phyloP scores from a whole-genome alignment of 805 yeast species.

The Maudiozyma barnettii region DNA sequence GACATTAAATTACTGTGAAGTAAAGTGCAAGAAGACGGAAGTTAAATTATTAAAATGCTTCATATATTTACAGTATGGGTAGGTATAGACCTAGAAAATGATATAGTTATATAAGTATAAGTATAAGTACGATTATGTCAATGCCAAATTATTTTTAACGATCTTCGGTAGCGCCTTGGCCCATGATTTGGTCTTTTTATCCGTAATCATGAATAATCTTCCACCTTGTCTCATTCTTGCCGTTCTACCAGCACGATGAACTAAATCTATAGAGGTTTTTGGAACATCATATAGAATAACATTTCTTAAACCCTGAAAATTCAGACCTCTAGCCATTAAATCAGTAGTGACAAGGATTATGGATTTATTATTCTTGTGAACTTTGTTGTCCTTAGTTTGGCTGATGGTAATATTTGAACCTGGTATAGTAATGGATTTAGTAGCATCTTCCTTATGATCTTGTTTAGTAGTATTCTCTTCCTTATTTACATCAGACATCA shows the following conservation, averaged over 20 bases:
- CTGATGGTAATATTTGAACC: slow-evolving; percentile 28
- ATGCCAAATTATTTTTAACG: slow-evolving; percentile 39
- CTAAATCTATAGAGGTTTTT: slow-evolving; percentile 68
- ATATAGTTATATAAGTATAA: background rate
- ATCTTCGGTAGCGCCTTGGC: slow-evolving; percentile 71
- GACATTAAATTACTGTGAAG: too few relatives aligned
- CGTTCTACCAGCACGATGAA: slow-evolving; percentile 90
- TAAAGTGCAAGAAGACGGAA: too few relatives aligned
- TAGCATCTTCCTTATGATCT: background rate
- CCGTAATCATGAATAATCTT: slow-evolving; percentile 71
- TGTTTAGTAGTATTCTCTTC: background rate
- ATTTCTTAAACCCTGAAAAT: slow-evolving; percentile 72
- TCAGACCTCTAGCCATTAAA: slow-evolving; percentile 80
- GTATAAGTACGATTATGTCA: slow-evolving; percentile 13
- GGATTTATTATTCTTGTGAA: slow-evolving; percentile 1
- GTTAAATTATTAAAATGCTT: background rate
- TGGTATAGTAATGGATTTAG: slow-evolving; percentile 14
- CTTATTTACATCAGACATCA: slow-evolving; percentile 24
- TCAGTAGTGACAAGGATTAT: slow-evolving; percentile 76
- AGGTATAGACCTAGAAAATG: background rate
- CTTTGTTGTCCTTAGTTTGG: background rate
- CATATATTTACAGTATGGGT: background rate
- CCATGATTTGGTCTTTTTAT: slow-evolving; percentile 63
- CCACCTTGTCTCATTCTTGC: slow-evolving; percentile 89
- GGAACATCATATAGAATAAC: slow-evolving; percentile 84